Base-by-base conservation (phyloP, 2,329 filamentous ascomycete species). In the Fusarium anthophilum region DNA sequence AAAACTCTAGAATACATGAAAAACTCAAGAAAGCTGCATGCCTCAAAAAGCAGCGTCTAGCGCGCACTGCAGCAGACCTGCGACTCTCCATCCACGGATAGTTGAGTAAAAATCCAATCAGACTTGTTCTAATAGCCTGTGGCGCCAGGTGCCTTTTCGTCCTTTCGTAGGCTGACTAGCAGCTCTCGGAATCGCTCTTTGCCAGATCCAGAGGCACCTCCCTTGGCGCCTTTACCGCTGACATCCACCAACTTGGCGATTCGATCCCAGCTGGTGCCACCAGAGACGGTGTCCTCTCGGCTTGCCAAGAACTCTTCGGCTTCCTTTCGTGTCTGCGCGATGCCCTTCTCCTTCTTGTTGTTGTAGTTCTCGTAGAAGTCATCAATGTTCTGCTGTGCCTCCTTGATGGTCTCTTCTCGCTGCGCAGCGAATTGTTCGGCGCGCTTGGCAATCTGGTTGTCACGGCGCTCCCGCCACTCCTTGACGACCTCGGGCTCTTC, bases 301-400 rank as follows among this genome's bases (percentile, higher is more conserved):
- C 88, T 95, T 62, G 90, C 92, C 53, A 98, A 86, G 84, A 98
- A 99, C 81, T 98, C 91, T 80, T 98, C 96, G 12, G 96, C 96
- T 78, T 99, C 96, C 82, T 93, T 93, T 79, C 92, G 91, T 64
- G 96, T 96, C 86, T 97, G 94, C 28, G 92, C 88, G 76, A 98
- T 92, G 68, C 90, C 91, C 89, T 98, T 98, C 83, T 99, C 96
- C 83, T 96, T 96, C 87, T 98, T 98, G 83, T 93, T 92, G 87
- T 98, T 98, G 88, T 99, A 99, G 85, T 98, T 98, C 81, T 98
- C 95, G 87, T 99, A 99, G 86, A 98, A 99, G 82, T 98, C 96
- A 82, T 99, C 96, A 74, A 99, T 97, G 83, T 97, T 96, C 82
- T 95, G 90, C 81, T 95, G 94, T 17, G 96, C 96, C 77, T 96